Evolutionary conservation across 352 stramenopile genomes (phyloP).

Genomic region (Elongisporangium undulatum): DNA sequence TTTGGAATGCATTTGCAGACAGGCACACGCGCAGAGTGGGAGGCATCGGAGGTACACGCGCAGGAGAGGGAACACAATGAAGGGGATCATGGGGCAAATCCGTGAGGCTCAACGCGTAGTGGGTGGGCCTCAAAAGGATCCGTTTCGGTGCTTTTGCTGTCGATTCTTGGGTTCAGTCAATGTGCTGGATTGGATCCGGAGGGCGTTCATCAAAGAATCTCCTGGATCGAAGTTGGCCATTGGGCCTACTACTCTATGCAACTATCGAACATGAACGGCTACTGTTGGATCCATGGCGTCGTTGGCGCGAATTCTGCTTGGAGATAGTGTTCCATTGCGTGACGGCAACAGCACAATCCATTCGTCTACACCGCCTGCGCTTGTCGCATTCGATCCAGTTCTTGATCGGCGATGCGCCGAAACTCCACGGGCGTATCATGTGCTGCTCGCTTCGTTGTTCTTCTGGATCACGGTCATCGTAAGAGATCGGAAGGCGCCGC

Average conservation of each 20-base stretch:
- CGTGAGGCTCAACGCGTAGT: not conserved
- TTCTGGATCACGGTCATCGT: constrained; percentile 11
- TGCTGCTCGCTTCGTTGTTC: not conserved
- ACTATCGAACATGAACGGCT: not conserved
- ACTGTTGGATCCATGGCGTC: not conserved
- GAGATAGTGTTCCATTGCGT: not conserved
- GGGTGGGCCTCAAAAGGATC: not conserved
- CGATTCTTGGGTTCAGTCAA: not conserved
- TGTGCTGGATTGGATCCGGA: not conserved
- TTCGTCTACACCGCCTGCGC: not conserved
- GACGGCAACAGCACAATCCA: not conserved
- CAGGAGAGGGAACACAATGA: not conserved
- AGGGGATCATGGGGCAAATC: not conserved
- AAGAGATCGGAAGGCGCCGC: constrained; percentile 45
- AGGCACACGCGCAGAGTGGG: not conserved
- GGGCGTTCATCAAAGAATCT: not conserved
- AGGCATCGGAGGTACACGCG: not conserved
- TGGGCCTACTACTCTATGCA: not conserved
- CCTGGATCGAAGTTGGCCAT: not conserved
- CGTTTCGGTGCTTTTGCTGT: not conserved
- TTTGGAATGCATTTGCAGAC: not conserved
- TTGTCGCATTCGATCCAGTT: not conserved
- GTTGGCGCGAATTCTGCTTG: not conserved
- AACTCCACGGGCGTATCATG: not conserved
- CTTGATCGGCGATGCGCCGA: too few species aligned